Base-by-base conservation (phyloP, 768 basidiomycete genomes). In the Amanita subjunquillea region DNA sequence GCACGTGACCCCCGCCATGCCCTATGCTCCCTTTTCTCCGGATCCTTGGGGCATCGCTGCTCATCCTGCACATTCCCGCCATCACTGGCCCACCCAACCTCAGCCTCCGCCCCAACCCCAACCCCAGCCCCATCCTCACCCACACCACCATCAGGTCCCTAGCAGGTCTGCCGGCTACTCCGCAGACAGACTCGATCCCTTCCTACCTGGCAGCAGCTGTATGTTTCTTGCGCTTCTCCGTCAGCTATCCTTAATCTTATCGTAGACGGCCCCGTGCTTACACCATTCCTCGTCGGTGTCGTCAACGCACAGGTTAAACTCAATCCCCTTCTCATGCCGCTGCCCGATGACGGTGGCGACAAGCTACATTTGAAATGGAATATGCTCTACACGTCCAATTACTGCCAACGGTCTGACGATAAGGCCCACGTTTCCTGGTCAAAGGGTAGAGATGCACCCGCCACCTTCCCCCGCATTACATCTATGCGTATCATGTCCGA, bases 241-340 rank as follows among this genome's bases (percentile, higher is more conserved):
- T 43, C 8, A 30, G 37, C 39, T 30, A 34, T 59, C 54, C 32
- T 57, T 50, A 20, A 51, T 56, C 47, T 54, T 53, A 57, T 37
- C 47, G 36, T 63, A 83, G 82, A 89, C 60, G 82, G 84, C 0
- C 85, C 87, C 2, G 85, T 88, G 8, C 70, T 90, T 3, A 76
- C 77, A 9, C 79, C 86, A 0, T 76, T 83, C 57, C 62, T 83
- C 17, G 63, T 74, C 15, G 72, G 70, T 47, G 66, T 78, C 23
- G 74, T 86, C 8, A 58, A 67, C 0, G 79, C 78, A 1, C 55
- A 57, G 5, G 56, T 82, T 4, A 63, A 66, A 43, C 53, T 89
- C 32, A 88, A 89, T 60, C 85, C 87, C 0, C 71, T 87, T 23
- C 68, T 88, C 13, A 59, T 65, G 0, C 80, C 82, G 17, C 60